Evolutionary conservation across 2,329 filamentous ascomycete species (phyloP), one percentile per base, ranked within the genome.

Genomic region (Aspergillus sojae): DNA sequence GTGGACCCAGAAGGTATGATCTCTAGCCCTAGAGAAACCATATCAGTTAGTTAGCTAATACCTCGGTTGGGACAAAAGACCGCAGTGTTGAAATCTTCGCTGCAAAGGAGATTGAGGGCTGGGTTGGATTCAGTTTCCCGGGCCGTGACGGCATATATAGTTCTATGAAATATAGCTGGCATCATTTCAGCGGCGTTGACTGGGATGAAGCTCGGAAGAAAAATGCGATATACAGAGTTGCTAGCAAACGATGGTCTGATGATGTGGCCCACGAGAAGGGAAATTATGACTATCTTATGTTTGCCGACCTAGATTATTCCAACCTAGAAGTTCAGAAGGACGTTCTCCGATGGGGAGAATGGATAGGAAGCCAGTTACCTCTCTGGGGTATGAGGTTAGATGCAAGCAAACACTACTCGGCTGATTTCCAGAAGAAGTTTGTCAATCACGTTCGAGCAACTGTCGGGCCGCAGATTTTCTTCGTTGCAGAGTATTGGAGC

Each of bases 221-320:
- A 67, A 86, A 84, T 12, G 88, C 85, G 1, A 85, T 92, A 56
- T 92, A 86, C 79, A 88, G 87, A 74, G 86, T 91, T 55, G 73
- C 84, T 19, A 83, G 85, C 60, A 90, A 91, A 70, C 82, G 83
- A 43, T 92, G 89, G 89, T 86, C 86, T 3, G 71, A 83, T 0
- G 83, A 84, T 16, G 88, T 89, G 4, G 87, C 87, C 32, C 82
- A 85, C 23, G 82, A 90, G 74, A 84, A 87, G 66, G 90, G 90
- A 9, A 92, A 92, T 70, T 88, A 85, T 57, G 83, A 84, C 67
- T 91, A 88, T 71, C 82, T 92, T 19, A 91, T 92, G 88, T 91
- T 91, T 68, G 86, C 88, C 6, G 87, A 92, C 73, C 75, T 92
- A 45, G 89, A 92, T 74, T 89, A 90, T 73, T 76, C 79, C 2